Percentiles rank a stretch among this genome's conserved stretches.
Evolutionary conservation across 805 yeast genomes (phyloP).

Genomic region (Candida wancherniae): DNA sequence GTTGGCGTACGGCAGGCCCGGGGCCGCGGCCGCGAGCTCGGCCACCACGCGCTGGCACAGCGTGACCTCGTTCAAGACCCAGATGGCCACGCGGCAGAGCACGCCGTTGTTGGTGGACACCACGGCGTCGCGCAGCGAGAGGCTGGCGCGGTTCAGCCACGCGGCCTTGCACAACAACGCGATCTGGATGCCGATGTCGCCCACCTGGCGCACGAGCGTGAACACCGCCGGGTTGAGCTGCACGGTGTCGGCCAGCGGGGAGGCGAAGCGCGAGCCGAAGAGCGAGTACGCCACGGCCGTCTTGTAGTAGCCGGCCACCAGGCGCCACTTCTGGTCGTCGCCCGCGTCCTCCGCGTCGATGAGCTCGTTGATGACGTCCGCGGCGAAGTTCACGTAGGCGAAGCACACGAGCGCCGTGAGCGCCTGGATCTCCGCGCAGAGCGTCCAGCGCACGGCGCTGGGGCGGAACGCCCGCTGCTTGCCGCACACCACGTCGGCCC

Average conservation of each 20-base stretch:
- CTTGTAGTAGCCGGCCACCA: constrained; percentile 29
- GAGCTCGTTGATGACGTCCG: constrained; percentile 31
- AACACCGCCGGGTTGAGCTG: constrained; percentile 6
- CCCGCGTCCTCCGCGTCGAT: constrained; percentile 21
- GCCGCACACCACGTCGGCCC: constrained; percentile 5
- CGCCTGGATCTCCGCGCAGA: constrained; percentile 28
- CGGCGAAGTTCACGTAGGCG: constrained; percentile 29
- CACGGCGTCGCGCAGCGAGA: constrained; percentile 5
- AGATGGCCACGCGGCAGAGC: constrained; percentile 43
- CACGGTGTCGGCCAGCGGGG: not conserved
- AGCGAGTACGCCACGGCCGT: constrained; percentile 24
- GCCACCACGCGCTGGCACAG: constrained; percentile 19
- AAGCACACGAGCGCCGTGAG: constrained; percentile 23
- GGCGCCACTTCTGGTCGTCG: constrained; percentile 34
- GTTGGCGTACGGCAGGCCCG: constrained; percentile 5
- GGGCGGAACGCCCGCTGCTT: too few species aligned
- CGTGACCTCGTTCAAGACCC: constrained; percentile 30
- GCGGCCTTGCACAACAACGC: constrained; percentile 36
- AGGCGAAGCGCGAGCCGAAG: constrained; percentile 20
- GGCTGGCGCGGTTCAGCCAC: constrained; percentile 28
- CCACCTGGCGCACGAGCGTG: constrained; percentile 17
- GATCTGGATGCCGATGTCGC: constrained; percentile 33
- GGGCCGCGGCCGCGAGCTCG: constrained; percentile 8
- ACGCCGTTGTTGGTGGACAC: constrained; percentile 32
- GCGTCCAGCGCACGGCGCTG: constrained; percentile 24